phyloP scores from a whole-genome alignment of 164 flowering plant genomes.

The Santalum album region DNA sequence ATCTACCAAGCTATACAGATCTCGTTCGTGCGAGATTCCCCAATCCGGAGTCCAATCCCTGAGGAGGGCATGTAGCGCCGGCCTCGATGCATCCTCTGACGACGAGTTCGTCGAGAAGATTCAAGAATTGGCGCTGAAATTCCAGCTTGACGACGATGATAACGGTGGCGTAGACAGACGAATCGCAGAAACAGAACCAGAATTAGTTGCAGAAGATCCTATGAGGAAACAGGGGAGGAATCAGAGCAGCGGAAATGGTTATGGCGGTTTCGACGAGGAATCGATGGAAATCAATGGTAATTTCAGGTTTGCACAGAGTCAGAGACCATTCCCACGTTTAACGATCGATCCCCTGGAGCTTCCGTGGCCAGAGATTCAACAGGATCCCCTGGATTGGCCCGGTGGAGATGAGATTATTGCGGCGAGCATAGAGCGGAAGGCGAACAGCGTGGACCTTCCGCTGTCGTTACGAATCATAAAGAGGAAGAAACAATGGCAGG shows the following conservation, averaged over 20 bases:
- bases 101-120: conserved; percentile 55
- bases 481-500: conserved; percentile 53
- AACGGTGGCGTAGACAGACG: background rate
- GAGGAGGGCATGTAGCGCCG: conserved; percentile 38
- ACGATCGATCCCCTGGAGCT: conserved; percentile 17
- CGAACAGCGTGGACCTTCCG: conserved; percentile 73
- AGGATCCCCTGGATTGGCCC: conserved; percentile 35
- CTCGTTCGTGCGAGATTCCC: conserved; percentile 33
- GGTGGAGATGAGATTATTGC: conserved; percentile 24
- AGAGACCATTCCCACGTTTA: background rate
- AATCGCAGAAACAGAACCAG: conserved; percentile 8
- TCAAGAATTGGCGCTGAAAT: conserved; percentile 45
- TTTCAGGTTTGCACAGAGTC: conserved; percentile 2
- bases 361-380: conserved; percentile 26
- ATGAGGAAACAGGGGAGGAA: too few relatives aligned
- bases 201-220: background rate
- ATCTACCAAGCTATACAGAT: conserved; percentile 21
- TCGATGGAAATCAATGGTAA: background rate
- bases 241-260: background rate
- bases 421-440: conserved; percentile 50
- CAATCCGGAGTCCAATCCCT: conserved; percentile 17
- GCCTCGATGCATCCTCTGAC: conserved; percentile 49
- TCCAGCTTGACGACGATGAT: conserved; percentile 27
- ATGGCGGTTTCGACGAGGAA: background rate
- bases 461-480: conserved; percentile 64